Base-by-base conservation (phyloP, 139 green algal species). In the Mesotaenium endlicherianum region DNA sequence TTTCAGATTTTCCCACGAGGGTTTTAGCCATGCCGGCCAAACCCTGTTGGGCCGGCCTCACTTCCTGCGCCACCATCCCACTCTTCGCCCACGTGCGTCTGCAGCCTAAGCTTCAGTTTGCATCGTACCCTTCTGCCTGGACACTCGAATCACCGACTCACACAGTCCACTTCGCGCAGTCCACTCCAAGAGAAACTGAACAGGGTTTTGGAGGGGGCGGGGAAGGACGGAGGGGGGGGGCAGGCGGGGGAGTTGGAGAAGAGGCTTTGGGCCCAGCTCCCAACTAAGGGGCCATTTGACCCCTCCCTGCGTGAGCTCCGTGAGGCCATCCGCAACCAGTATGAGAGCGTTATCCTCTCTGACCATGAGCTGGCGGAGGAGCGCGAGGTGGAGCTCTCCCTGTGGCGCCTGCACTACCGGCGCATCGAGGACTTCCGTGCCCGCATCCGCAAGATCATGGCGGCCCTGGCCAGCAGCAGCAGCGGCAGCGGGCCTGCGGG, bases 361-460 rank as follows among this genome's bases (percentile, higher is more conserved):
- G 81, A 87, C 77, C 34, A 40, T 75, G 80, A 77, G 6, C 72
- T 86, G 3, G 80, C 80, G 2, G 39, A 86, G 6, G 11, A 16
- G 20, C 39, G 69, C 11, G 75, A 86, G 14, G 53, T 88, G 30
- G 78, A 87, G 60, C 67, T 84, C 14, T 17, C 34, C 31, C 57
- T 88, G 11, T 88, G 82, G 82, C 41, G 75, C 36, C n/a, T 87
- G 14, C 30, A 70, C 60, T 88, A 88, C 77, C 84, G 41, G 6
- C 75, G 53, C 41, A 88, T 88, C n/a, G 82, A 88, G 55, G 82
- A 88, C 6, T 88, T 87, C n/a, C 82, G 82, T 39, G 82, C 41
- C 8, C 6, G 67, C 26, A 87, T 88, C 41, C 64, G 82, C 20
- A 77, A 87, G 40, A 30, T 76, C 50, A 36, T 20, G 16, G 16